Percentiles rank a stretch among this genome's conserved stretches.
phyloP scores from a whole-genome alignment of 2,329 filamentous ascomycete species.

The Pseudogymnoascus verrucosus region DNA sequence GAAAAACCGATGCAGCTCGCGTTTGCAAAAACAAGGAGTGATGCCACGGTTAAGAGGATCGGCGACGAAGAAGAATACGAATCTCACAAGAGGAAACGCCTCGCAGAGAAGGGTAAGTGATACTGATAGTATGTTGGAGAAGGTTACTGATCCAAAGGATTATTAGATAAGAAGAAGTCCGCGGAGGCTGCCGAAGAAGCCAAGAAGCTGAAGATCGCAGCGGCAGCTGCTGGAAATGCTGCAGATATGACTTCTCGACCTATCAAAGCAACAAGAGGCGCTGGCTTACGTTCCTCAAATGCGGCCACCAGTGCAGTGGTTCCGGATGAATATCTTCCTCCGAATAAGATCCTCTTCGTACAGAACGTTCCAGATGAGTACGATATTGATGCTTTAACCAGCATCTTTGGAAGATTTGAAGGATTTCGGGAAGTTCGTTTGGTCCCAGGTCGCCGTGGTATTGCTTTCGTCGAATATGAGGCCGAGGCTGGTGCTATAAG shows the following conservation, averaged over 20 bases:
- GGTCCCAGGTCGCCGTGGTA: conserved; percentile 77
- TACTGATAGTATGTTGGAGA: background rate
- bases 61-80: conserved; percentile 79
- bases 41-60: conserved; percentile 71
- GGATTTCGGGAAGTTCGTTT: conserved; percentile 89
- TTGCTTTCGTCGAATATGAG: conserved; percentile 96
- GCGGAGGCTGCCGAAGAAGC: conserved; percentile 70
- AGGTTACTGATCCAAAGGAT: conserved; percentile 3
- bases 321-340: conserved; percentile 95
- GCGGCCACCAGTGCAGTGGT: conserved; percentile 63
- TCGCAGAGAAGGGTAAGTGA: conserved; percentile 78
- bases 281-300: conserved; percentile 69
- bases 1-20: conserved; percentile 83
- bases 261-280: conserved; percentile 60
- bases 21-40: conserved; percentile 74
- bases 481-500: conserved; percentile 80
- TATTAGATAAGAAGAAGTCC: conserved; percentile 66
- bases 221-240: conserved; percentile 32
- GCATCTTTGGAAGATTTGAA: conserved; percentile 81
- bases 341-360: conserved; percentile 93
- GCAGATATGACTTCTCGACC: conserved; percentile 46
- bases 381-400: conserved; percentile 69
- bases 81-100: conserved; percentile 70
- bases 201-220: conserved; percentile 63
- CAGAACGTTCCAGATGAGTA: conserved; percentile 86